Evolutionary conservation across 1,284 basidiomycete genomes (phyloP).

Genomic region (Thecaphora thlaspeos): DNA sequence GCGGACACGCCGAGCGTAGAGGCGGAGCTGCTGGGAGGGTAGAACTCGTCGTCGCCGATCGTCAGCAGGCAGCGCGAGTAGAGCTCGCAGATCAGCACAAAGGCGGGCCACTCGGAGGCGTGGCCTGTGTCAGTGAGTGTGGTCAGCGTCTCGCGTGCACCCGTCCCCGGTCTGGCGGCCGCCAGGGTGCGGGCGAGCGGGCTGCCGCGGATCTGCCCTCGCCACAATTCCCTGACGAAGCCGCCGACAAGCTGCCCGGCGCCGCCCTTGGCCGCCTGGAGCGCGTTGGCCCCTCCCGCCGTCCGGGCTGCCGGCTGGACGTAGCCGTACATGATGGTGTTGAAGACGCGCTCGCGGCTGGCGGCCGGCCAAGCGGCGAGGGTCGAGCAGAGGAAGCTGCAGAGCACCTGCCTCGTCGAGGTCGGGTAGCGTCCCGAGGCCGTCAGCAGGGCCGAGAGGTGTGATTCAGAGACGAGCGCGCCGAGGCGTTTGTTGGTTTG

Average conservation of each 20-base stretch:
- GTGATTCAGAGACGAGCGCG: constrained; percentile 34
- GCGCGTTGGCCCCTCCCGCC: neutral
- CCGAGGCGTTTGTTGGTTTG: constrained; percentile 37
- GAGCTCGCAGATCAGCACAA: constrained; percentile 78
- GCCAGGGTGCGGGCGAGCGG: constrained; percentile 32
- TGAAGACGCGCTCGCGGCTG: constrained; percentile 31
- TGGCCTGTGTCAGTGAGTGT: constrained; percentile 6
- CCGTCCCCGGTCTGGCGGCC: constrained; percentile 15
- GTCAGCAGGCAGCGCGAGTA: constrained; percentile 83
- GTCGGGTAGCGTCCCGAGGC: constrained; percentile 41
- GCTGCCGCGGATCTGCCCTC: constrained; percentile 47
- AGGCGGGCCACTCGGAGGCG: constrained; percentile 61
- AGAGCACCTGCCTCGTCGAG: constrained; percentile 42
- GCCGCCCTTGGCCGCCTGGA: neutral
- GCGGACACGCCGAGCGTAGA: neutral
- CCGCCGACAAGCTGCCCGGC: constrained; percentile 3
- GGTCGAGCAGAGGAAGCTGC: constrained; percentile 45
- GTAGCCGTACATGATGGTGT: constrained; percentile 24
- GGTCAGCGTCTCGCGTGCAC: constrained; percentile 22
- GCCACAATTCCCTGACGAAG: constrained; percentile 53
- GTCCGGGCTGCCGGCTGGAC: neutral
- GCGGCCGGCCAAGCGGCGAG: constrained; percentile 41
- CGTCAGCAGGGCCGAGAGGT: constrained; percentile 38
- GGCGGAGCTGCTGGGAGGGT: constrained; percentile 61
- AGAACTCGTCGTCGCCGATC: constrained; percentile 96